phyloP scores from a whole-genome alignment of 2,329 filamentous ascomycete species.

The Pseudogymnoascus sp. region DNA sequence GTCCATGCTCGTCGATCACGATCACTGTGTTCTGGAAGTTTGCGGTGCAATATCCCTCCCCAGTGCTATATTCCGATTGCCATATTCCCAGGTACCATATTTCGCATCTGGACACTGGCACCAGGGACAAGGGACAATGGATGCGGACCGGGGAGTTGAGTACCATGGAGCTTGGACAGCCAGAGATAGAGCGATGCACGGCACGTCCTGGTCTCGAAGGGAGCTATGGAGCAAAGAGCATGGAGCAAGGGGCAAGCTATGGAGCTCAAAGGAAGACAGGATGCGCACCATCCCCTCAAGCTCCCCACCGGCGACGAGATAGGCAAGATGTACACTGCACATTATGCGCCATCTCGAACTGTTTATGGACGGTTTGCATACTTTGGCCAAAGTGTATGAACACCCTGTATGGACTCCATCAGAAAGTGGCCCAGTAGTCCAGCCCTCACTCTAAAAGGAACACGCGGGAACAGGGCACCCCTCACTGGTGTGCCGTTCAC shows the following conservation, averaged over 20 bases:
- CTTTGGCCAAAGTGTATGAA: neutral
- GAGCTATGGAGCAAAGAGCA: neutral
- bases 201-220: neutral
- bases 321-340: constrained; percentile 1
- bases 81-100: neutral
- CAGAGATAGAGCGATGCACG: neutral
- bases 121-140: neutral
- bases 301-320: neutral
- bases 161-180: constrained; percentile 2
- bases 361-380: neutral
- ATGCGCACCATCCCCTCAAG: neutral
- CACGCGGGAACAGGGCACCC: constrained; percentile 3
- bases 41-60: neutral
- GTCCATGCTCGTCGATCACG: neutral
- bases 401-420: neutral
- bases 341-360: neutral
- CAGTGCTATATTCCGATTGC: neutral
- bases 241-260: constrained; percentile 5
- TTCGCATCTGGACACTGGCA: neutral
- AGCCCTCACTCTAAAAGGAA: constrained; percentile 6
- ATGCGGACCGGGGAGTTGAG: neutral
- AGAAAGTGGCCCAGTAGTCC: neutral
- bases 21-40: constrained; percentile 1
- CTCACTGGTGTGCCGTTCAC: neutral
- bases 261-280: neutral